Evolutionary conservation across 371 early-diverging fungal species (phyloP).

Genomic region (Umbelopsis sp.): DNA sequence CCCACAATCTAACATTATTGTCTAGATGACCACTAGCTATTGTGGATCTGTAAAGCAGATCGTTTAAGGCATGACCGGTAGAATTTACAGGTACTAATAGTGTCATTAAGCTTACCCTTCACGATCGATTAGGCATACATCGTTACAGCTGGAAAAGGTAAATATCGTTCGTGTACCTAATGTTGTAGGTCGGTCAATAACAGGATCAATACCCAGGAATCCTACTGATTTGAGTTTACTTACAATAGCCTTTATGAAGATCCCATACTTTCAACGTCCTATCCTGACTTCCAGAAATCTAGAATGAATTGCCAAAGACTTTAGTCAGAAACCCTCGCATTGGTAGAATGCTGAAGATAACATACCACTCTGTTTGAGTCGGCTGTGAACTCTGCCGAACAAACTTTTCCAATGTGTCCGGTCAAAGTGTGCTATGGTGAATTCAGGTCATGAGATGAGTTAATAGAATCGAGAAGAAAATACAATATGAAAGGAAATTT

Average conservation of each 20-base stretch:
- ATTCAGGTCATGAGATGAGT: not conserved
- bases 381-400: constrained; percentile 81
- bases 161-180: constrained; percentile 85
- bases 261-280: constrained; percentile 97
- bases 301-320: not conserved
- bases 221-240: constrained; percentile 25
- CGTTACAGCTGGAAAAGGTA: constrained; percentile 94
- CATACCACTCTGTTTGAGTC: constrained; percentile 80
- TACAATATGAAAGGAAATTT: not conserved
- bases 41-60: constrained; percentile 41
- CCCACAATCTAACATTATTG: constrained; percentile 90
- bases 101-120: constrained; percentile 61
- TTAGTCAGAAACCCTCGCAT: not conserved
- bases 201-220: not conserved
- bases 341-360: too few relatives aligned
- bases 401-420: constrained; percentile 95
- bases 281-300: constrained; percentile 94
- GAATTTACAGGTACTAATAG: not conserved
- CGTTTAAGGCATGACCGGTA: not conserved
- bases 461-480: not conserved
- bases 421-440: constrained; percentile 84
- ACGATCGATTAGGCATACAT: constrained; percentile 80
- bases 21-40: constrained; percentile 94
- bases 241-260: constrained; percentile 82
- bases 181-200: constrained; percentile 20